Conservation (phyloP, 331 rosid genomes). For the Pyrus hybrid region DNA sequence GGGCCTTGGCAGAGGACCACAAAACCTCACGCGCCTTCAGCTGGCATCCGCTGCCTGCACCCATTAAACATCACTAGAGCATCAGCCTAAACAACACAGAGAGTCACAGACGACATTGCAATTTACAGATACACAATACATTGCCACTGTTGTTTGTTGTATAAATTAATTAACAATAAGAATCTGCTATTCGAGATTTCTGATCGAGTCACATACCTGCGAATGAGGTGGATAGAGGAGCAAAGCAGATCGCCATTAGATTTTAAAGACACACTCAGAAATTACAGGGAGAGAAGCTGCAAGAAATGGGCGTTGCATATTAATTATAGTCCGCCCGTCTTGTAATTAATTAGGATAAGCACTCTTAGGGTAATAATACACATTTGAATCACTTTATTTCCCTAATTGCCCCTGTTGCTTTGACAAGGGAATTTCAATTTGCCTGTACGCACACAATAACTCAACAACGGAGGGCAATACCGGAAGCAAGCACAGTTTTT, state of each 20-base stretch:
- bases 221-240: slow-evolving; percentile 27
- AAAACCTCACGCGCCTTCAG: slow-evolving; percentile 43
- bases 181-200: too few relatives aligned
- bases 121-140: too few relatives aligned
- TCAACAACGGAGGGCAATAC: neutral
- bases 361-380: neutral
- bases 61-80: neutral
- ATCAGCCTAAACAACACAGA: neutral
- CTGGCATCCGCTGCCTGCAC: slow-evolving; percentile 37
- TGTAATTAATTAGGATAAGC: neutral
- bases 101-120: too few relatives aligned
- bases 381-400: neutral
- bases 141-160: too few relatives aligned
- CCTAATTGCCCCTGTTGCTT: neutral
- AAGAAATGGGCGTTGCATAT: neutral
- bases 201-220: slow-evolving; percentile 8
- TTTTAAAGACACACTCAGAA: neutral
- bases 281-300: neutral
- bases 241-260: slow-evolving; percentile 27
- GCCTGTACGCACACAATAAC: too few relatives aligned
- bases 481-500: too few relatives aligned
- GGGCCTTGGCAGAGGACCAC: slow-evolving; percentile 33
- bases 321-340: neutral
- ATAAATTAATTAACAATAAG: too few relatives aligned
- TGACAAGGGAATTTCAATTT: neutral